These are phyloP conservation scores for Diaporthe longicolla DNA, from an alignment of 2,329 filamentous ascomycete genomes.

Conservation along the genomic window DNA sequence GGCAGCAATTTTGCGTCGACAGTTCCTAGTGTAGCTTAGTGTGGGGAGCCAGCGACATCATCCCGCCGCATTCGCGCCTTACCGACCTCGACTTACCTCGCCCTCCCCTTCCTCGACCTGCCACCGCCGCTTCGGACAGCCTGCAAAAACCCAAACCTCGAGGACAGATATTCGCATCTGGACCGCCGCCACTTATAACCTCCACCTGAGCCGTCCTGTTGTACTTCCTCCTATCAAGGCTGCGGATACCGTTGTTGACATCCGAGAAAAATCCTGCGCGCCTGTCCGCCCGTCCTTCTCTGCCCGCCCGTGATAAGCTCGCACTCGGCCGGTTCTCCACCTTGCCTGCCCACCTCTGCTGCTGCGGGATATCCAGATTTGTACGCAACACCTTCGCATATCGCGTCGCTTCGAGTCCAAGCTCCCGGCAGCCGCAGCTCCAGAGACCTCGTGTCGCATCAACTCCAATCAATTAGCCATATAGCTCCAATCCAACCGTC, in stretches of 20 bases:
- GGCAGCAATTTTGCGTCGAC: conserved; percentile 21
- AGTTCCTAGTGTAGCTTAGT: conserved; percentile 14
- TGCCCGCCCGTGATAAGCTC: conserved; percentile 28
- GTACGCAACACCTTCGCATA: conserved; percentile 16
- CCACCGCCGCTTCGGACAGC: conserved; percentile 31
- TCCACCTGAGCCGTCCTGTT: not conserved
- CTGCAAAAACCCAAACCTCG: conserved; percentile 24
- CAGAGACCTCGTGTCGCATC: conserved; percentile 22
- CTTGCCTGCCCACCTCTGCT: conserved; percentile 27
- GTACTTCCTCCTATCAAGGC: conserved; percentile 18
- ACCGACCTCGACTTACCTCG: conserved; percentile 29
- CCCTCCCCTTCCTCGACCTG: conserved; percentile 21
- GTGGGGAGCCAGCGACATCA: conserved; percentile 32
- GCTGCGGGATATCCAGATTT: conserved; percentile 24
- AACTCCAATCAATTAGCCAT: conserved; percentile 4
- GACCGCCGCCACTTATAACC: not conserved
- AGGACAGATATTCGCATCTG: conserved; percentile 27
- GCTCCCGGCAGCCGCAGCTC: conserved; percentile 22
- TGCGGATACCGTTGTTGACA: conserved; percentile 25
- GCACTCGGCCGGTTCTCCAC: conserved; percentile 31
- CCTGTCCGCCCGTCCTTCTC: not conserved
- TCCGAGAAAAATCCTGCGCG: conserved; percentile 32
- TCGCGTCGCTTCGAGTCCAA: conserved; percentile 32
- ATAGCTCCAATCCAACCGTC: conserved; percentile 44
- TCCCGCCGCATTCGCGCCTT: conserved; percentile 24